These are phyloP conservation scores for Blastocystis hominis DNA, from an alignment of 352 stramenopile species.

Conservation along the genomic window DNA sequence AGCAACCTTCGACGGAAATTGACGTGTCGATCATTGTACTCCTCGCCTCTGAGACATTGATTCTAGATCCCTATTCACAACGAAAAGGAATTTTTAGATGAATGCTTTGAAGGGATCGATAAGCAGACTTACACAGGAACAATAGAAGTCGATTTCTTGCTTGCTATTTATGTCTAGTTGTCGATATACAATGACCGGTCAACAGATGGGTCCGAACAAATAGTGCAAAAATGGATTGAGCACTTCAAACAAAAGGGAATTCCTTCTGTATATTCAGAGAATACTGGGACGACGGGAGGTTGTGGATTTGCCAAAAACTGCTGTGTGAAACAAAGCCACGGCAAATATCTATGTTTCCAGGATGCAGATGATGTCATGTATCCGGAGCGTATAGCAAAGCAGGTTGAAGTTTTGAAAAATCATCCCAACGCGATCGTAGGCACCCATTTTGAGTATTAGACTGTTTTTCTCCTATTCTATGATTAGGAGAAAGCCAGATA, in stretches of 20 bases:
- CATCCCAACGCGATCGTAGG: slow-evolving; percentile 58
- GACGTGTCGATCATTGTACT: slow-evolving; percentile 49
- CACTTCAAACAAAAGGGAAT: slow-evolving; percentile 13
- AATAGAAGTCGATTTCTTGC: slow-evolving; percentile 31
- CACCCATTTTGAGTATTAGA: slow-evolving; percentile 50
- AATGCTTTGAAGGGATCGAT: slow-evolving; percentile 58
- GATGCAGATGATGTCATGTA: slow-evolving; percentile 62
- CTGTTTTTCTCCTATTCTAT: not conserved
- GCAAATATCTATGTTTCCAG: slow-evolving; percentile 58
- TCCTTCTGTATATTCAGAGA: slow-evolving; percentile 10
- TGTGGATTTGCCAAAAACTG: slow-evolving; percentile 59
- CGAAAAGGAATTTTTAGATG: slow-evolving; percentile 55
- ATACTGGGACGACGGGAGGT: slow-evolving; percentile 9
- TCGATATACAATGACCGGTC: slow-evolving; percentile 58
- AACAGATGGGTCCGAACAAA: slow-evolving; percentile 54
- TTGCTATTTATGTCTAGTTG: not conserved
- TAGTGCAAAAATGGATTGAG: slow-evolving; percentile 55
- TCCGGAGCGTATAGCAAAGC: slow-evolving; percentile 51
- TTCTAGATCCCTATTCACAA: slow-evolving; percentile 61
- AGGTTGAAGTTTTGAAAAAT: slow-evolving; percentile 48
- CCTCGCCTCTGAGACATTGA: not conserved
- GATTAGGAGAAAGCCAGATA: slow-evolving; percentile 56
- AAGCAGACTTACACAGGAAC: slow-evolving; percentile 55
- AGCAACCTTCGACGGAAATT: not conserved
- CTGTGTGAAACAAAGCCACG: slow-evolving; percentile 41